These are phyloP conservation scores for Clavariopsis aquatica DNA, from an alignment of 495 filamentous ascomycete species.

Conservation along the genomic window DNA sequence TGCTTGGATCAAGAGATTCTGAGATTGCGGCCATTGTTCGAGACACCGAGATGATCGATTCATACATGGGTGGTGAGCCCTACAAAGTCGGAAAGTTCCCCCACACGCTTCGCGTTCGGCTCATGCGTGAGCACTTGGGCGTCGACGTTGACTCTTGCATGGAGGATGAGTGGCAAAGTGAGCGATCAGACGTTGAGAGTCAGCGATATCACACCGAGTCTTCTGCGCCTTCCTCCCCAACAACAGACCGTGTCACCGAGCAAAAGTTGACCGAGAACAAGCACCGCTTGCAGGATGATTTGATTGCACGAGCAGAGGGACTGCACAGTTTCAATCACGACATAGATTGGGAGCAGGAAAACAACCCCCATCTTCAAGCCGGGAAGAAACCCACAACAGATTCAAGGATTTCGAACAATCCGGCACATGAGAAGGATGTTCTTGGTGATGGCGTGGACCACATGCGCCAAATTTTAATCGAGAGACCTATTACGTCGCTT, in stretches of 20 bases:
- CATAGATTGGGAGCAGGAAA: conserved; percentile 66
- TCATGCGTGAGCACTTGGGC: conserved; percentile 97
- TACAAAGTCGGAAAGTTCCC: conserved; percentile 91
- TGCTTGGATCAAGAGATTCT: conserved; percentile 88
- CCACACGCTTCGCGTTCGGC: conserved; percentile 85
- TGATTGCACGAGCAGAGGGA: conserved; percentile 60
- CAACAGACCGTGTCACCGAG: conserved; percentile 47
- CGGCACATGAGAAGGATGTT: conserved; percentile 71
- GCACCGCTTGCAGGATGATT: conserved; percentile 62
- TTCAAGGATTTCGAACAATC: conserved; percentile 62
- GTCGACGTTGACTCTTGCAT: conserved; percentile 89
- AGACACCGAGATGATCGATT: conserved; percentile 92
- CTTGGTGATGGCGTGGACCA: conserved; percentile 73
- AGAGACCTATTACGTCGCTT: conserved; percentile 55
- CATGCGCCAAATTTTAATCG: conserved; percentile 59
- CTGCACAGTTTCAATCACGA: conserved; percentile 85
- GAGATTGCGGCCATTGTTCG: conserved; percentile 89
- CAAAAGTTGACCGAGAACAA: conserved; percentile 58
- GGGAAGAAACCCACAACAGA: conserved; percentile 64
- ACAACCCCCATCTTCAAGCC: conserved; percentile 62
- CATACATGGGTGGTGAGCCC: conserved; percentile 83
- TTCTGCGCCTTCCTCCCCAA: conserved; percentile 43
- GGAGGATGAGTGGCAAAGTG: conserved; percentile 68
- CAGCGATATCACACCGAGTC: conserved; percentile 48
- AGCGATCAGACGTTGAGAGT: conserved; percentile 49